Percentiles rank a stretch among this genome's conserved stretches.
phyloP scores from a whole-genome alignment of 2,329 filamentous ascomycete genomes.

The Penicillium sp. region DNA sequence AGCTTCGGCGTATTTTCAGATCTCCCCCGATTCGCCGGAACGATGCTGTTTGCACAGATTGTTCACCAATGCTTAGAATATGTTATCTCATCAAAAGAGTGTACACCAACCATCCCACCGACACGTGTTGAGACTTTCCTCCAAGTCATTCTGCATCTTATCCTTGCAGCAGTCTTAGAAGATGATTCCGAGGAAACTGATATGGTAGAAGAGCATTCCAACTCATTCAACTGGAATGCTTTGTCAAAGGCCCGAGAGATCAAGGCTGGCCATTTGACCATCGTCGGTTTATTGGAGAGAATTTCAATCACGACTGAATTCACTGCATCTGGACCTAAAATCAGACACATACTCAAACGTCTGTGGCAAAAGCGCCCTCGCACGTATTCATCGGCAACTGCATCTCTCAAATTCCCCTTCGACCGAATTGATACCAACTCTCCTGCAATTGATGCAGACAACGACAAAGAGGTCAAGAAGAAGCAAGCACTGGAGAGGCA shows the following conservation, averaged over 20 bases:
- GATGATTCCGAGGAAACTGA: constrained; percentile 63
- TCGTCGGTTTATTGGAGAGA: constrained; percentile 53
- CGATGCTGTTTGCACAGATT: constrained; percentile 82
- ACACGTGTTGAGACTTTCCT: constrained; percentile 88
- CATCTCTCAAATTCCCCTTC: constrained; percentile 58
- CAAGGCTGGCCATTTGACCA: constrained; percentile 44
- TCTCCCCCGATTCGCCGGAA: constrained; percentile 76
- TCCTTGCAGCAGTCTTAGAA: constrained; percentile 81
- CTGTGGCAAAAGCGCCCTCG: constrained; percentile 79
- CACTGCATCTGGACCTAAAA: constrained; percentile 79
- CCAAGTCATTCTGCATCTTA: constrained; percentile 84
- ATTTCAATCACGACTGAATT: constrained; percentile 67
- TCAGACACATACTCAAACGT: constrained; percentile 75
- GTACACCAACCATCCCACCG: constrained; percentile 70
- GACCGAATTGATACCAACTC: constrained; percentile 80
- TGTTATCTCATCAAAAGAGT: constrained; percentile 64
- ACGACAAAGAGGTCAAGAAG: constrained; percentile 75
- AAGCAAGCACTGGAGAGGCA: constrained; percentile 85
- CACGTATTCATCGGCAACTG: constrained; percentile 68
- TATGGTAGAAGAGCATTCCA: constrained; percentile 45
- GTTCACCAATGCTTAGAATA: constrained; percentile 87
- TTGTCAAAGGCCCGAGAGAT: constrained; percentile 60
- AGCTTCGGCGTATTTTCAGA: constrained; percentile 72
- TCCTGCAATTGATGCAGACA: constrained; percentile 63
- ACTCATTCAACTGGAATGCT: constrained; percentile 72